These are phyloP conservation scores for Globisporangium rhizosaccharum DNA, from an alignment of 352 stramenopile species.

Conservation along the genomic window DNA sequence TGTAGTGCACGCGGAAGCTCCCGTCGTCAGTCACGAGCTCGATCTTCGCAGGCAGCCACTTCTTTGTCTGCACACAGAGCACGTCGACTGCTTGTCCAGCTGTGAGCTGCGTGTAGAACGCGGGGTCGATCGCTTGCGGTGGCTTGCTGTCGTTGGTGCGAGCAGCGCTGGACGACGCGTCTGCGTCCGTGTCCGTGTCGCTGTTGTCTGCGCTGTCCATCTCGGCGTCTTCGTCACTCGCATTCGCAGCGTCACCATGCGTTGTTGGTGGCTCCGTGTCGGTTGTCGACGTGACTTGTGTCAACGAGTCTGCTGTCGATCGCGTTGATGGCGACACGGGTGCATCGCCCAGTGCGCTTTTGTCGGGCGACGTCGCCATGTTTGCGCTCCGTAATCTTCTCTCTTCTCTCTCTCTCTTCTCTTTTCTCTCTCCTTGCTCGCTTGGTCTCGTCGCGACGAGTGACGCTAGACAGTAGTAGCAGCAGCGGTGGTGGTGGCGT, in stretches of 20 bases:
- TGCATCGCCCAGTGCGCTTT: too few relatives aligned
- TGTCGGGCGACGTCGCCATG: too few relatives aligned
- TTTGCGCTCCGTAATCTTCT: too few relatives aligned
- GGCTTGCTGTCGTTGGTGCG: not conserved
- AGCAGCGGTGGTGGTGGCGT: too few relatives aligned
- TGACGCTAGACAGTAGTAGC: too few relatives aligned
- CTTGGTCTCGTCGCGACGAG: too few relatives aligned
- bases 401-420: too few relatives aligned
- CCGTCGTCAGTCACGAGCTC: conserved; percentile 19
- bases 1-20: conserved; percentile 46
- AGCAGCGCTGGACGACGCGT: not conserved
- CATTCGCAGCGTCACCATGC: too few relatives aligned
- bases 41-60: conserved; percentile 61
- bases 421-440: too few relatives aligned
- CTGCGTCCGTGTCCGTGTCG: not conserved
- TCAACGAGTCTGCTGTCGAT: not conserved
- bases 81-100: conserved; percentile 51
- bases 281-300: not conserved
- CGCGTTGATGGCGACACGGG: too few relatives aligned
- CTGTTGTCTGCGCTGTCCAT: conserved; percentile 3
- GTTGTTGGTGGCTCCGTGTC: not conserved
- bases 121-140: not conserved
- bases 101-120: conserved; percentile 17
- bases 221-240: conserved; percentile 1
- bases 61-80: conserved; percentile 38